Evolutionary conservation across 495 filamentous ascomycete species (phyloP), one percentile per base, ranked within the genome.

Genomic region (Poronia punctata): DNA sequence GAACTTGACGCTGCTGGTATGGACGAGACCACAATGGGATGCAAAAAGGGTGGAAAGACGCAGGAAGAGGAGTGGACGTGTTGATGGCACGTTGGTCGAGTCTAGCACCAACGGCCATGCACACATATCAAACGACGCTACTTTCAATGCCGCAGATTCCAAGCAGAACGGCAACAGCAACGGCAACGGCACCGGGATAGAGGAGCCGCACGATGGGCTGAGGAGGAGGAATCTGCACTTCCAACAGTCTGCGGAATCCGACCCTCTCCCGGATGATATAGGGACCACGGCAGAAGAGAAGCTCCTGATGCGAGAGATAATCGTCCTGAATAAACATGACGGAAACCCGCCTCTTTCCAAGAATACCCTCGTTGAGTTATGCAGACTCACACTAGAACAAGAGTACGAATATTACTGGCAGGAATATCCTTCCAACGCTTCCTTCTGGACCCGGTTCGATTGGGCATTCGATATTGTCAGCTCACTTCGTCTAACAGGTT

Each of bases 401-500:
- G 54, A 58, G 17, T 55, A 56, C 21, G 73, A 75, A 31, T 70
- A 75, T 40, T 67, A 67, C 58, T 94, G 86, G 86, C 80, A 94
- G 52, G 48, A 76, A 2, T 92, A 82, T 51, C 88, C 88, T 4
- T 41, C 62, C 11, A 45, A 58, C 0, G 64, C 60, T 1, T 58
- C 65, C 3, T 70, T 88, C 32, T 41, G 53, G 9, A 71, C 79
- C 43, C 79, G 88, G 2, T 50, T 93, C 11, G 72, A 76, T 40
- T 95, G 87, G 86, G 71, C 73, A 8, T 56, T 75, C 9, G 84
- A 86, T 35, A 59, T 92, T 12, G 61, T 81, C 27, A 70, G 71
- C 44, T 83, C 81, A 45, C 79, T 88, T 52, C 69, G 85, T 19
- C 81, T 84, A 1, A 72, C 79, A 7, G 65, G 65, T 66, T 48